Percentiles rank a stretch among this genome's conserved stretches.
Evolutionary conservation across 2,329 filamentous ascomycete genomes (phyloP).

Genomic region (Dendryphion nanum): DNA sequence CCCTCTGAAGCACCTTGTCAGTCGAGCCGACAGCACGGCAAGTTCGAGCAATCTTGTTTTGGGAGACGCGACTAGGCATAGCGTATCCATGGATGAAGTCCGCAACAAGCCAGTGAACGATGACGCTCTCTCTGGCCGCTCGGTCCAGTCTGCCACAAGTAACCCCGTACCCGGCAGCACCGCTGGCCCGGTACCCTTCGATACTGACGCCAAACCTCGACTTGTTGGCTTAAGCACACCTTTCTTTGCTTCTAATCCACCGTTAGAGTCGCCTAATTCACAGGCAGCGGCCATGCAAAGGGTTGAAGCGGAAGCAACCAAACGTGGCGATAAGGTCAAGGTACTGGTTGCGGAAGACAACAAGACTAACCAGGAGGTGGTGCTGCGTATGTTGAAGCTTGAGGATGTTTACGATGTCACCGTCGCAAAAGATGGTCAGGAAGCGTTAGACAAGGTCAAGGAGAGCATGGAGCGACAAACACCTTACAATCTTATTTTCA

Average conservation of each 20-base stretch:
- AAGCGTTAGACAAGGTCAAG: slow-evolving; percentile 84
- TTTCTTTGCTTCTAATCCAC: slow-evolving; percentile 62
- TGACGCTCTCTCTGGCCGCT: slow-evolving; percentile 30
- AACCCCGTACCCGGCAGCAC: slow-evolving; percentile 15
- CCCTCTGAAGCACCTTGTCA: slow-evolving; percentile 73
- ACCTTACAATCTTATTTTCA: slow-evolving; percentile 85
- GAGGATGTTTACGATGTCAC: slow-evolving; percentile 85
- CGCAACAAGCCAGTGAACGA: slow-evolving; percentile 17
- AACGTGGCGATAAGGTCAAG: slow-evolving; percentile 62
- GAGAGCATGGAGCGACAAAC: slow-evolving; percentile 71
- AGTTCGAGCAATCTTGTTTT: slow-evolving; percentile 33
- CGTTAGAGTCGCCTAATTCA: slow-evolving; percentile 55
- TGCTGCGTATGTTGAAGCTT: slow-evolving; percentile 67
- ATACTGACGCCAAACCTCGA: slow-evolving; percentile 69
- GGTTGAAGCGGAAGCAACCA: slow-evolving; percentile 60
- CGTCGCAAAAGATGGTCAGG: slow-evolving; percentile 71
- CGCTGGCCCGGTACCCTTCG: slow-evolving; percentile 42
- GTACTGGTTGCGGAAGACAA: slow-evolving; percentile 86
- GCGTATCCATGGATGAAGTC: slow-evolving; percentile 25
- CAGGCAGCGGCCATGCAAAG: slow-evolving; percentile 65
- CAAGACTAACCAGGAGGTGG: slow-evolving; percentile 48
- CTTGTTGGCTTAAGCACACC: slow-evolving; percentile 80
- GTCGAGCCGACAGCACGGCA: slow-evolving; percentile 57
- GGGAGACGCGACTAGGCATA: slow-evolving; percentile 23
- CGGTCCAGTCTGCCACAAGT: slow-evolving; percentile 31